Evolutionary conservation across 192 early-diverging fungal genomes (phyloP).

Genomic region (Podila epicladia): DNA sequence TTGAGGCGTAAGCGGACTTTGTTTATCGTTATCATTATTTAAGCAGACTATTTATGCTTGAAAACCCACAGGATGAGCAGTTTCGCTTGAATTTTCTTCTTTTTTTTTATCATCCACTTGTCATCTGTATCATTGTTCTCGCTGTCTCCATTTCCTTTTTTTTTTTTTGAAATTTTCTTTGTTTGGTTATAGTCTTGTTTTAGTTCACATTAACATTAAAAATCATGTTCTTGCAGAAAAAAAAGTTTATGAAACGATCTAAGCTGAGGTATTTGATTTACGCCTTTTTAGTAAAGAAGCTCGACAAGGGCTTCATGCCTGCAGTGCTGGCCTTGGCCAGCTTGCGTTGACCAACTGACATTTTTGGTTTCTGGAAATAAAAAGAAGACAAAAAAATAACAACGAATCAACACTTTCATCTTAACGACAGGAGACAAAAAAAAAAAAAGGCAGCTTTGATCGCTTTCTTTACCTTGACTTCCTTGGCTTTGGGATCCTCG

Average conservation of each 20-base stretch:
- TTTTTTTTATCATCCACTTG: not conserved
- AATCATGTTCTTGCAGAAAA: too few relatives aligned
- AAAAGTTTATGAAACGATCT: too few relatives aligned
- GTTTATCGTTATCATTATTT: too few relatives aligned
- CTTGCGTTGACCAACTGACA: slow-evolving; percentile 51
- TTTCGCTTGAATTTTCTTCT: not conserved
- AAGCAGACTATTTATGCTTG: too few relatives aligned
- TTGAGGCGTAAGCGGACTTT: too few relatives aligned
- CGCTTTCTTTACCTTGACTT: slow-evolving; percentile 21
- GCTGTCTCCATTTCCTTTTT: not conserved
- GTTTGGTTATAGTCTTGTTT: not conserved
- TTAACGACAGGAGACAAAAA: not conserved
- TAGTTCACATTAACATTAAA: too few relatives aligned
- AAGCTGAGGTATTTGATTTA: not conserved
- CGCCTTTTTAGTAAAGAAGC: slow-evolving; percentile 58
- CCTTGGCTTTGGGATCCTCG: slow-evolving; percentile 38
- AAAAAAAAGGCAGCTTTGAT: not conserved
- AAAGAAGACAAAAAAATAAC: not conserved
- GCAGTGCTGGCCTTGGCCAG: slow-evolving; percentile 58
- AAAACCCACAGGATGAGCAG: too few relatives aligned
- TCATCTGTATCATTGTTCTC: not conserved
- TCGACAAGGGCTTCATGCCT: slow-evolving; percentile 58
- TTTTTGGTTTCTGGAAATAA: slow-evolving; percentile 54
- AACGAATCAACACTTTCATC: not conserved
- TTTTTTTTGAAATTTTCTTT: not conserved